Conservation (phyloP, 2,329 filamentous ascomycete genomes). For the Diaporthe vaccinii region DNA sequence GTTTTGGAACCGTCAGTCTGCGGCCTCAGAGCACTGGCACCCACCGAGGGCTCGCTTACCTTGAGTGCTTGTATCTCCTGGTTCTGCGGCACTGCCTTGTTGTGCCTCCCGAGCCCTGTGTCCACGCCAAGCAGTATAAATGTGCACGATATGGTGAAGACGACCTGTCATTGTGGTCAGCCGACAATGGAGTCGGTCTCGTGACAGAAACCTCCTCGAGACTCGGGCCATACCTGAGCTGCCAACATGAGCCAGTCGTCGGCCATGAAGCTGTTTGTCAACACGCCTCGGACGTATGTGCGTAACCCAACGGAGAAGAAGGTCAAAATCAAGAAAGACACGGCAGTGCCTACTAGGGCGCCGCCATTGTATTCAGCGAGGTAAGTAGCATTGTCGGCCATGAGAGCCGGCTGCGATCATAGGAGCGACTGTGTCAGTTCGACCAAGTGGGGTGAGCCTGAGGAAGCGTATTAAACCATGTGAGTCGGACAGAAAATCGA, state of each 20-base stretch:
- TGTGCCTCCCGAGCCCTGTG: constrained; percentile 62
- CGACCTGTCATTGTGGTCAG: constrained; percentile 48
- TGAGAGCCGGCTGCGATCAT: constrained; percentile 43
- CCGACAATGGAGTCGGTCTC: not conserved
- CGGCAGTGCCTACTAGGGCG: constrained; percentile 53
- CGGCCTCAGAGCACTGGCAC: not conserved
- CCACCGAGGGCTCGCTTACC: constrained; percentile 47
- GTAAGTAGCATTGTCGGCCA: constrained; percentile 51
- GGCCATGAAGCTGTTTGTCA: constrained; percentile 61
- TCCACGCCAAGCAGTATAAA: constrained; percentile 60
- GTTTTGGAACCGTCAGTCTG: constrained; percentile 2
- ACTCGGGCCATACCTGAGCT: constrained; percentile 55
- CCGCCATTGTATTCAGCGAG: constrained; percentile 56
- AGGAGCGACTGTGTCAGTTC: not conserved
- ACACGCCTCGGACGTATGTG: constrained; percentile 58
- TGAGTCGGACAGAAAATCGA: not conserved
- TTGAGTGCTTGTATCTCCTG: constrained; percentile 61
- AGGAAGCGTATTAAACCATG: not conserved
- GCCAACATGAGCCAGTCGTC: constrained; percentile 69
- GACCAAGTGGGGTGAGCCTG: not conserved
- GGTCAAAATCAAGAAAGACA: constrained; percentile 55
- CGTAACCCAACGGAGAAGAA: constrained; percentile 59
- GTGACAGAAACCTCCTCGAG: constrained; percentile 12
- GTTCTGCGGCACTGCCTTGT: constrained; percentile 56
- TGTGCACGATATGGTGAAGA: constrained; percentile 62